phyloP scores from a whole-genome alignment of 768 basidiomycete species.

The Lactarius evosmus region DNA sequence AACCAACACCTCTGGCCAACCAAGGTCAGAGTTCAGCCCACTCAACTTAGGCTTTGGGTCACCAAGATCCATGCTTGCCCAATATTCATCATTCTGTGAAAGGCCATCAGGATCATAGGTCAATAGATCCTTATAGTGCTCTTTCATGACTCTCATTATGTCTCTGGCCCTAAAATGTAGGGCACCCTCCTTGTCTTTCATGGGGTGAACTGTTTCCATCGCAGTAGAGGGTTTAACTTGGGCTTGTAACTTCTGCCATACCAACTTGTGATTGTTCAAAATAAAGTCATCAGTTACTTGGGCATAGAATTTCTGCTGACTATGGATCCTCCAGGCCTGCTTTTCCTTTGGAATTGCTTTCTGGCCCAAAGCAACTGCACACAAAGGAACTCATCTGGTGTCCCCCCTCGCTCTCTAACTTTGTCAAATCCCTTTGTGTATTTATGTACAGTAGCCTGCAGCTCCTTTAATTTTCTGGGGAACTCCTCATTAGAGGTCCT shows the following conservation, averaged over 20 bases:
- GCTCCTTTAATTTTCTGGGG: background rate
- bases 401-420: too few relatives aligned
- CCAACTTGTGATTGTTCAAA: background rate
- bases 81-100: background rate
- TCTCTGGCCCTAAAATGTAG: too few relatives aligned
- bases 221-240: background rate
- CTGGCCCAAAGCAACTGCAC: background rate
- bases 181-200: background rate
- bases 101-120: background rate
- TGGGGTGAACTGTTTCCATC: background rate
- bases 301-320: background rate
- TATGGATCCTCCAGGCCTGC: too few relatives aligned
- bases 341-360: background rate
- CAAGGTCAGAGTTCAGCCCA: background rate
- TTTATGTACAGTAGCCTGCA: background rate
- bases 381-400: background rate
- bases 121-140: slow-evolving; percentile 2
- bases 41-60: too few relatives aligned
- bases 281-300: background rate
- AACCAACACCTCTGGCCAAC: background rate
- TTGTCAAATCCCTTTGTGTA: too few relatives aligned
- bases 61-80: background rate
- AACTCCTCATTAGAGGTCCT: background rate
- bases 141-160: too few relatives aligned
- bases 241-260: background rate